Conservation (phyloP, 1,284 basidiomycete genomes). For the Sporisorium exsertum region DNA sequence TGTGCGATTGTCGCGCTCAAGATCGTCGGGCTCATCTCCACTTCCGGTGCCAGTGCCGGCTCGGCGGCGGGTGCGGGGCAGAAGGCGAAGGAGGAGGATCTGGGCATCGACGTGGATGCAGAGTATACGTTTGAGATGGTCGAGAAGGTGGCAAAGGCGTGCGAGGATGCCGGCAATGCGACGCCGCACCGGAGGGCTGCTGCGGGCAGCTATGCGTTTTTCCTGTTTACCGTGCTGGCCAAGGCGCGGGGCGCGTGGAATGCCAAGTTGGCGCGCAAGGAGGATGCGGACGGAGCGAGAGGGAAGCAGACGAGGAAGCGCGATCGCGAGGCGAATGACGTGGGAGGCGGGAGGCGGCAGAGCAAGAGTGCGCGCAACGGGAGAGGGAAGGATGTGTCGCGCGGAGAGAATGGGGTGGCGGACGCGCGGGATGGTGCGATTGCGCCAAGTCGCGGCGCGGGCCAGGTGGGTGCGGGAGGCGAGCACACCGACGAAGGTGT, state of each 20-base stretch:
- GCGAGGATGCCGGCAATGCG: conserved; percentile 49
- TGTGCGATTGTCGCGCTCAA: conserved; percentile 56
- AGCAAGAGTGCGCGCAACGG: conserved; percentile 9
- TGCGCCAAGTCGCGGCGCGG: not conserved
- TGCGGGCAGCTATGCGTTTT: conserved; percentile 52
- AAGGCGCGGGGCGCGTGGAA: conserved; percentile 42
- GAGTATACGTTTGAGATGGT: conserved; percentile 53
- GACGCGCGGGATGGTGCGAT: not conserved
- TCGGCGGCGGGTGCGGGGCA: too few relatives aligned
- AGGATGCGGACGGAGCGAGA: not conserved
- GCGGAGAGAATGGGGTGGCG: not conserved
- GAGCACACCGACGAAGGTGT: not conserved
- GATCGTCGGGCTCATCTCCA: conserved; percentile 41
- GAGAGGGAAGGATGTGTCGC: conserved; percentile 5
- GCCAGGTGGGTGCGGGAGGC: not conserved
- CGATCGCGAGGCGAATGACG: conserved; percentile 2
- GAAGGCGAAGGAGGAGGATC: conserved; percentile 15
- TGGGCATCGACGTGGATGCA: conserved; percentile 42
- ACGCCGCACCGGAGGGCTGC: conserved; percentile 48
- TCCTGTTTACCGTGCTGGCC: conserved; percentile 43
- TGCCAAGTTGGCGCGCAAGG: conserved; percentile 21
- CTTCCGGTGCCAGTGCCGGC: conserved; percentile 5
- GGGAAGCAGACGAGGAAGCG: conserved; percentile 16
- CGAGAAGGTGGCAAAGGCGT: conserved; percentile 41
- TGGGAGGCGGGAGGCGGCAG: conserved; percentile 6